Percentiles rank a stretch among this genome's conserved stretches.
phyloP scores from a whole-genome alignment of 345 rosid genomes.

The Hirschfeldia incana region DNA sequence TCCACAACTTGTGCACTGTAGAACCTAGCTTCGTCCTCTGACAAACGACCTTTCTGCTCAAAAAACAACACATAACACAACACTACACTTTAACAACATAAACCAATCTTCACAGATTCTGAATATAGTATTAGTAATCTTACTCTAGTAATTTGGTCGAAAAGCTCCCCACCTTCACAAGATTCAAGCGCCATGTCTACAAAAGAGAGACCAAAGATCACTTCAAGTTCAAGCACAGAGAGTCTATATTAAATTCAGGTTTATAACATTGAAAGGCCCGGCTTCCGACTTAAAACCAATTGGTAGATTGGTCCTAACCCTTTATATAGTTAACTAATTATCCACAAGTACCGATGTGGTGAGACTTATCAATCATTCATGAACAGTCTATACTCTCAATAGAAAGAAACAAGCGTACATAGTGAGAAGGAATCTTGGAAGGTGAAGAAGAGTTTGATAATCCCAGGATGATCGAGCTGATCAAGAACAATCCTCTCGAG shows the following conservation, averaged over 20 bases:
- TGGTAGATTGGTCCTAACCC: too few relatives aligned
- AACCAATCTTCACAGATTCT: not conserved
- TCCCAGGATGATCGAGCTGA: conserved; percentile 95
- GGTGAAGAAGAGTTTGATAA: conserved; percentile 83
- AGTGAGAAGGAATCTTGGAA: conserved; percentile 89
- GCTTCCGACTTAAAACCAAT: too few relatives aligned
- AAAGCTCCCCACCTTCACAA: conserved; percentile 97
- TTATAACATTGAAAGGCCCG: too few relatives aligned
- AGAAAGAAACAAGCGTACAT: conserved; percentile 55
- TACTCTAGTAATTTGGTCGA: conserved; percentile 97
- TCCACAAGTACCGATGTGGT: not conserved
- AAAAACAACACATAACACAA: not conserved
- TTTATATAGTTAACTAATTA: not conserved
- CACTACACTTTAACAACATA: conserved; percentile 3
- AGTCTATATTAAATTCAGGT: too few relatives aligned
- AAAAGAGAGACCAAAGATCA: conserved; percentile 33
- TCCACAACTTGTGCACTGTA: conserved; percentile 92
- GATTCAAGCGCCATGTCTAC: conserved; percentile 98
- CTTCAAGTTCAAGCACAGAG: conserved; percentile 4
- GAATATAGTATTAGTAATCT: conserved; percentile 29
- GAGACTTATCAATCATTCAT: not conserved
- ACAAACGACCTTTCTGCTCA: conserved; percentile 69
- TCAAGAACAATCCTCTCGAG: conserved; percentile 94
- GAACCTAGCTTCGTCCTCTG: conserved; percentile 91
- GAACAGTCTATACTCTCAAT: not conserved